Base-by-base conservation (phyloP, 2,329 filamentous ascomycete species). In the Metarhizium guizhouense region DNA sequence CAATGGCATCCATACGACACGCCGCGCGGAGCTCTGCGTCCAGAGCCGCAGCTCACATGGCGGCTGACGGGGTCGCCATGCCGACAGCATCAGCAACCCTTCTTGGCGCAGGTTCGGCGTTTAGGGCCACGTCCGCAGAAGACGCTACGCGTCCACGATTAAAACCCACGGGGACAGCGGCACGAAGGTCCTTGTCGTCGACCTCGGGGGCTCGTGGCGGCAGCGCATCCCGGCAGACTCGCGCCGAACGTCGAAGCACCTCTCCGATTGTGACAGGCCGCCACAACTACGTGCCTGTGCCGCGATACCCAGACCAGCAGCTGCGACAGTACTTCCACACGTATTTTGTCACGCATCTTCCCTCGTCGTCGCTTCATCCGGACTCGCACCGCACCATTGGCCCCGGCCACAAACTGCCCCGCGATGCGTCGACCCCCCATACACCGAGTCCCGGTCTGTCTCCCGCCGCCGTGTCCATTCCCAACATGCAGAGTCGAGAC, bases 271-370 rank as follows among this genome's bases (percentile, higher is more conserved):
- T 53, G 30, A 51, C 51, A 30, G 47, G 49, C 43, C 58, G 29
- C 25, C 25, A 25, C 34, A n/a, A 18, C 48, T 16, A 25, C 56
- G 18, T 25, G n/a, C 45, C 48, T n/a, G 11, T 52, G n/a, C 43
- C 29, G 4, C 51, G 51, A 45, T 43, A 38, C n/a, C 11, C 48
- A 32, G 52, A 52, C 52, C 54, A 54, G 52, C 53, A 54, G 47
- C 51, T 52, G 52, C 56, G 54, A 45, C 56, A 49, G 18, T 52
- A 72, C 59, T 97, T 97, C 71, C 91, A 96, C 75, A 91, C 95
- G 64, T 97, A 99, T 76, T 99, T 99, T 71, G 90, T 97, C 57
- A 96, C 94, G 8, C 90, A 96, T 70, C 81, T 99, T 2, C 93
- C 94, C 4, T 95, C 91, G 18, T 95, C 91, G 14, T 96, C 92